Evolutionary conservation across 495 filamentous ascomycete genomes (phyloP), one percentile per base, ranked within the genome.

Genomic region (Penicillium samsonianum): DNA sequence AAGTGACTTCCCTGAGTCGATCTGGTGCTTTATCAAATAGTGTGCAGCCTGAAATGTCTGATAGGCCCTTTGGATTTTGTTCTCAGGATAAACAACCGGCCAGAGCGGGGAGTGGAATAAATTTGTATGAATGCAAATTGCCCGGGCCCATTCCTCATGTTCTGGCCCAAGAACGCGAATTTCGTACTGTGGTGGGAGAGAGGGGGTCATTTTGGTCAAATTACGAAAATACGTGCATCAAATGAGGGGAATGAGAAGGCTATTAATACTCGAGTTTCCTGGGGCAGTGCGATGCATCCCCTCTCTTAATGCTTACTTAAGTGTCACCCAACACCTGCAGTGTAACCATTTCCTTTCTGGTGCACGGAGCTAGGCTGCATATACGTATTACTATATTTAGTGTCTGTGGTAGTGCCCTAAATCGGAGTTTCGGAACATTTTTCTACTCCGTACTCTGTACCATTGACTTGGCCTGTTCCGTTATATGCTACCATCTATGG

Each of bases 111-210:
- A 65, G 62, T 67, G 55, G 71, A 69, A 73, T 38, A 71, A n/a
- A 56, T 74, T 76, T 59, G 56, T 67, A 57, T 76, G 72, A 25
- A 57, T 50, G 46, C 73, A 54, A 51, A 79, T 69, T 4, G 74
- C 74, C 9, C 35, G 46, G 11, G 67, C 75, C 71, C 71, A 76
- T 47, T 59, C 54, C n/a, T 65, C 54, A 52, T 79, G 69, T 44
- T 73, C 52, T n/a, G 60, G 46, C 5, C 55, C 64, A 10, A 78
- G 69, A 28, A 68, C 53, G 37, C 35, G 35, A n/a, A 38, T 38
- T 8, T 38, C 35, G 35, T 38, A 38, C 35, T 38, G 16, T 3
- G 35, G 16, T 9, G 35, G 16, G 7, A 38, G 35, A 38, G 35
- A 17, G 7, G 11, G 10, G 11, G 35, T n/a, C 35, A 38, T 38